These are phyloP conservation scores for Sphagnum fallax DNA, from an alignment of 228 moss, liverwort and hornwort species.

Conservation along the genomic window DNA sequence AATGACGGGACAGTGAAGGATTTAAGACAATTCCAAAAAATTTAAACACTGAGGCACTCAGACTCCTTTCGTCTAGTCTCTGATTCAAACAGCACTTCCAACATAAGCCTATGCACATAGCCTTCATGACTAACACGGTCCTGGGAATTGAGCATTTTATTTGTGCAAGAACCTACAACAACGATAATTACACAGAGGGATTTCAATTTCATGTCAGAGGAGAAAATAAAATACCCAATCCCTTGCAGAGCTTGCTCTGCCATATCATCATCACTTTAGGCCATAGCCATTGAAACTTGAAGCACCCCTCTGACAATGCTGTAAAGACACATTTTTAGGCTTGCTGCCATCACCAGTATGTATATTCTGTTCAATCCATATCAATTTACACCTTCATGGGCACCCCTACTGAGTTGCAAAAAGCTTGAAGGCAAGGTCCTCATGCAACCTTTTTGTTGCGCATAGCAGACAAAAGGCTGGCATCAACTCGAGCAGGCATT, in stretches of 20 bases:
- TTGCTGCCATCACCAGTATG: no score
- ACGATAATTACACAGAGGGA: neutral
- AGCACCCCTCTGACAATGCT: no score
- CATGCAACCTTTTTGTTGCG: no score
- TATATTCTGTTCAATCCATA: no score
- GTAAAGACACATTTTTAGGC: no score
- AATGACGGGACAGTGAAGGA: neutral
- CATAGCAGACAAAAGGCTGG: no score
- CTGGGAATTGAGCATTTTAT: neutral
- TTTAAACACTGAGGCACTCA: neutral
- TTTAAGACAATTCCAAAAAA: neutral
- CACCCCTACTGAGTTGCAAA: no score
- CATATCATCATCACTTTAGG: slow-evolving; percentile 57
- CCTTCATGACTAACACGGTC: neutral
- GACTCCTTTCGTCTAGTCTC: neutral
- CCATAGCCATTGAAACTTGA: slow-evolving; percentile 69
- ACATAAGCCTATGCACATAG: no score
- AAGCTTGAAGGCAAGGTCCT: no score
- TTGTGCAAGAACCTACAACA: neutral
- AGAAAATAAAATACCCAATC: slow-evolving; percentile 52
- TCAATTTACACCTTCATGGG: no score
- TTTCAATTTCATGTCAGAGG: neutral
- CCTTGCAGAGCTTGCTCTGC: slow-evolving; percentile 76
- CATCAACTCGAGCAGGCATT: no score
- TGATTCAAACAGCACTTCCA: no score